phyloP scores from a whole-genome alignment of 2,329 filamentous ascomycete genomes.

The Aspergillus hortae region DNA sequence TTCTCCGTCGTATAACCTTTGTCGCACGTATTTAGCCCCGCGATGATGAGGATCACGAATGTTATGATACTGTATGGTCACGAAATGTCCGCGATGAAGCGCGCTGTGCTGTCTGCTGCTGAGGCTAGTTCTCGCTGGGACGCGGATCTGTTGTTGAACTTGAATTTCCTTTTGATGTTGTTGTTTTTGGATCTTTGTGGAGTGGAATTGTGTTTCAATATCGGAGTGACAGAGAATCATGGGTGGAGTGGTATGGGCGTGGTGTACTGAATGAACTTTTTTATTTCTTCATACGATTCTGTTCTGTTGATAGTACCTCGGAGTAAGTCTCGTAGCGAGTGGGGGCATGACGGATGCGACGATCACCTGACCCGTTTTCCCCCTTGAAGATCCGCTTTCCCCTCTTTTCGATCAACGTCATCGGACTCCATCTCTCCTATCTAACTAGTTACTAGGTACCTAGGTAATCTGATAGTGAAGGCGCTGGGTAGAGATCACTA shows the following conservation, averaged over 20 bases:
- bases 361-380: constrained; percentile 20
- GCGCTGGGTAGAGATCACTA: not conserved
- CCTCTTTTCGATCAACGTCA: constrained; percentile 9
- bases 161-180: not conserved
- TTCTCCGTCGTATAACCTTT: constrained; percentile 37
- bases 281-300: too few species aligned
- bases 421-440: not conserved
- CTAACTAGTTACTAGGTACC: too few species aligned
- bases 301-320: too few species aligned
- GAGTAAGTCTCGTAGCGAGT: not conserved
- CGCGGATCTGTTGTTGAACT: constrained; percentile 4
- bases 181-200: not conserved
- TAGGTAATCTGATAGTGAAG: too few species aligned
- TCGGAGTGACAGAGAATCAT: constrained; percentile 6
- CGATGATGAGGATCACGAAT: constrained; percentile 41
- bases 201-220: constrained; percentile 2
- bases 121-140: constrained; percentile 21
- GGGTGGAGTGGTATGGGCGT: not conserved
- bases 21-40: constrained; percentile 34
- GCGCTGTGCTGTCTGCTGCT: constrained; percentile 19
- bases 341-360: constrained; percentile 14
- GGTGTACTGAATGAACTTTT: too few species aligned
- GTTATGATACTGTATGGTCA: constrained; percentile 40
- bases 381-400: constrained; percentile 1
- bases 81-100: constrained; percentile 22